Conservation (phyloP, 495 filamentous ascomycete species). For the Aspergillus affinis region DNA sequence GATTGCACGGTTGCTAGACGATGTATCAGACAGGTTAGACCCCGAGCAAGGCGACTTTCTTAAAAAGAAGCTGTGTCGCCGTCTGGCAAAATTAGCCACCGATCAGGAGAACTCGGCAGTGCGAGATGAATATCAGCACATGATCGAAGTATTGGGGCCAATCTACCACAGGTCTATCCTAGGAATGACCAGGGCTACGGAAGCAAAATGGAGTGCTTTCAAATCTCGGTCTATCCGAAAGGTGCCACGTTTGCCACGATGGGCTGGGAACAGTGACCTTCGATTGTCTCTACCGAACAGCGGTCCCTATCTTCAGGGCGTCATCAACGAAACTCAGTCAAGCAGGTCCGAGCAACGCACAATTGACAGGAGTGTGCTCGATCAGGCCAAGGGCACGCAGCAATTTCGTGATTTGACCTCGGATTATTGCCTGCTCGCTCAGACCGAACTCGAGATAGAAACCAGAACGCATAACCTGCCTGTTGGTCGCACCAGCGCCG, state of each 20-base stretch:
- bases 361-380: constrained; percentile 9
- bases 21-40: constrained; percentile 25
- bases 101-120: no score
- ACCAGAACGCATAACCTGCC: no score
- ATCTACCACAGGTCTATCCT: constrained; percentile 29
- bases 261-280: constrained; percentile 28
- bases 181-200: constrained; percentile 13
- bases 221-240: constrained; percentile 27
- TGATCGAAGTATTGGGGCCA: constrained; percentile 21
- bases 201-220: constrained; percentile 28
- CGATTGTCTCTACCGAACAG: constrained; percentile 48
- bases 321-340: constrained; percentile 15
- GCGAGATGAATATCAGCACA: constrained; percentile 17
- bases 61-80: constrained; percentile 57
- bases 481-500: no score
- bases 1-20: constrained; percentile 43
- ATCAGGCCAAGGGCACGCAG: constrained; percentile 10
- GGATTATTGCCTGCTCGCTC: constrained; percentile 26
- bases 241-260: constrained; percentile 39
- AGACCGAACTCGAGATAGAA: constrained; percentile 29
- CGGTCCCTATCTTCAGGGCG: constrained; percentile 32
- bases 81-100: constrained; percentile 58
- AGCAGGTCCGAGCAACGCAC: background rate
- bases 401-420: constrained; percentile 24
- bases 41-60: constrained; percentile 38